Base-by-base conservation (phyloP, 202 grass and related monocot species). In the Saccharum hybrid region DNA sequence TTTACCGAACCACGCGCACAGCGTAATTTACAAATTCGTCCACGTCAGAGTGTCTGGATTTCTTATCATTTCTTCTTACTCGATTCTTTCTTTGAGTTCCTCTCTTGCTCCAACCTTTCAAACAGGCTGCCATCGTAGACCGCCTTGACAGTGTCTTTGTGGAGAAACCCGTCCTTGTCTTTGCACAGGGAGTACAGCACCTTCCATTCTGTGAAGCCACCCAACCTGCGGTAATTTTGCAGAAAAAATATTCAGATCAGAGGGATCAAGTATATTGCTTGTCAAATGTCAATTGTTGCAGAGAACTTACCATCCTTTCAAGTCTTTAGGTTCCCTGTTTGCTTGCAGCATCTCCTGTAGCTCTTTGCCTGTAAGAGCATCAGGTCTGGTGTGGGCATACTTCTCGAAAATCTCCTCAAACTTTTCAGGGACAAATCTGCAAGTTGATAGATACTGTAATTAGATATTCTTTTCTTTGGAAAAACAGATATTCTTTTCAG, bases 351-450 rank as follows among this genome's bases (percentile, higher is more conserved):
- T 18, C 79, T 89, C 82, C n/a, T 84, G 59, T 43, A 96, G 33
- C 52, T 99, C 97, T 70, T 96, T 75, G 26, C 71, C 78, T 23
- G 97, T 89, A 0, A 99, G 40, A n/a, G 90, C 97, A 81, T 99
- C 85, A 26, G 88, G 88, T 42, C 84, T 92, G 7, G 93, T 92
- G 31, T 88, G 87, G 10, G 91, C 93, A 92, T 96, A 75, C 78
- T 96, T 94, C 78, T 88, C 81, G 81, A 99, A 99, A 63, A 99
- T 96, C 71, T 94, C 81, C 66, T 96, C 93, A 75, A 99, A 99
- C 38, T 96, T 99, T 84, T 92, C 90, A 10, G 83, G 82, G 66
- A 92, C 91, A 84, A 99, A 96, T 78, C 97, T 99, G 52, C 30
- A 81, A 72, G 61, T 77, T 39, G 13, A 60, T 22, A 85, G 2